phyloP scores from a whole-genome alignment of 2,329 filamentous ascomycete species.

The Ceratocystis papillata region DNA sequence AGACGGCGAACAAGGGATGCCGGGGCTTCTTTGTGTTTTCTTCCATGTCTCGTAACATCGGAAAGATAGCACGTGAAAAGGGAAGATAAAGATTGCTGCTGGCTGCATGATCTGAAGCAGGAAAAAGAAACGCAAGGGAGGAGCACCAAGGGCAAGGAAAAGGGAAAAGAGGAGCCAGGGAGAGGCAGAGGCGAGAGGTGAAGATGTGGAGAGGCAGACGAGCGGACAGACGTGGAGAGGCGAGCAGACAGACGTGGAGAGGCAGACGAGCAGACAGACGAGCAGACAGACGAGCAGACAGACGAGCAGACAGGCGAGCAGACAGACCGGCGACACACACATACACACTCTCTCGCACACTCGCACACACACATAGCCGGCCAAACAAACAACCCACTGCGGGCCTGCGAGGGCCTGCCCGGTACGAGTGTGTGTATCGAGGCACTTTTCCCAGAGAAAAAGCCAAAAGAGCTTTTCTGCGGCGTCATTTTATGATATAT shows the following conservation, averaged over 20 bases:
- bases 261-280: background rate
- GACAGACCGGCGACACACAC: background rate
- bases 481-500: background rate
- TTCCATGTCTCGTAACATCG: background rate
- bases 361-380: background rate
- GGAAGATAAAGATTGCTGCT: background rate
- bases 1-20: background rate
- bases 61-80: background rate
- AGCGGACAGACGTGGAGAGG: background rate
- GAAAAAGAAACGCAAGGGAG: background rate
- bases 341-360: background rate
- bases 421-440: too few species aligned
- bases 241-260: background rate
- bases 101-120: constrained; percentile 1
- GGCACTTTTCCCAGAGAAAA: background rate
- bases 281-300: background rate
- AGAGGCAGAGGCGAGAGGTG: background rate
- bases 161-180: background rate
- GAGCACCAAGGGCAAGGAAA: background rate
- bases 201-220: background rate
- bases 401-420: too few species aligned
- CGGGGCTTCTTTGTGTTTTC: background rate
- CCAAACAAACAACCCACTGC: background rate
- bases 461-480: background rate
- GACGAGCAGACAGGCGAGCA: background rate